Conservation (phyloP, 2,329 filamentous ascomycete species). For the Pseudogymnoascus sp. region DNA sequence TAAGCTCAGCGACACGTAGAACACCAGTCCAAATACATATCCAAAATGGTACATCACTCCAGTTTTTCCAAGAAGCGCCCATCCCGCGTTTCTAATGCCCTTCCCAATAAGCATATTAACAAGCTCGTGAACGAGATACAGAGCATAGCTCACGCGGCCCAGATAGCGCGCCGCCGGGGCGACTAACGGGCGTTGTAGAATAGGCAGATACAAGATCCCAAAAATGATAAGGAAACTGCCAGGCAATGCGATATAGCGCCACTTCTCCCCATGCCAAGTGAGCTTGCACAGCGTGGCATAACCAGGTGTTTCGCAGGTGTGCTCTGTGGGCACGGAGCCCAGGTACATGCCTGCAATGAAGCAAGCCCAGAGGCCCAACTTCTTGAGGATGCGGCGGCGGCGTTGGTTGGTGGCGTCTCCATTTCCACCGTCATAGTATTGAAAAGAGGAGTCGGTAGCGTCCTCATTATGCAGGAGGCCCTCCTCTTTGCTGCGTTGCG, state of each 20-base stretch:
- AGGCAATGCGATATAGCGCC: not conserved
- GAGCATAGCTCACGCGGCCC: conserved; percentile 50
- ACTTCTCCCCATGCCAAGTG: not conserved
- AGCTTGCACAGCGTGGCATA: not conserved
- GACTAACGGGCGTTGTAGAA: conserved; percentile 2
- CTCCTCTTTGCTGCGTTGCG: not conserved
- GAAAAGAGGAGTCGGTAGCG: not conserved
- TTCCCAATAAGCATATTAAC: conserved; percentile 52
- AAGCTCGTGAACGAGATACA: conserved; percentile 58
- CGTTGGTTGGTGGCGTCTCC: not conserved
- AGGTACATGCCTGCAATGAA: conserved; percentile 1
- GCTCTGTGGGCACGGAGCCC: not conserved
- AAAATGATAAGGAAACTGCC: not conserved
- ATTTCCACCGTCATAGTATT: not conserved
- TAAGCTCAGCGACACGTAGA: not conserved
- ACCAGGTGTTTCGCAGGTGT: not conserved
- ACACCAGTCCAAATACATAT: not conserved
- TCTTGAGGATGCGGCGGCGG: not conserved
- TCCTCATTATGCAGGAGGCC: not conserved
- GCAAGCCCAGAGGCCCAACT: not conserved
- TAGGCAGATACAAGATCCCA: not conserved
- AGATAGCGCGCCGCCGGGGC: conserved; percentile 41
- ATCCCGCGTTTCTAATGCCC: conserved; percentile 25
- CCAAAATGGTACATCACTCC: not conserved
- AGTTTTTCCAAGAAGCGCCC: not conserved